Evolutionary conservation across 106 monocot genomes (phyloP).

Genomic region (Dactylorhiza incarnata): DNA sequence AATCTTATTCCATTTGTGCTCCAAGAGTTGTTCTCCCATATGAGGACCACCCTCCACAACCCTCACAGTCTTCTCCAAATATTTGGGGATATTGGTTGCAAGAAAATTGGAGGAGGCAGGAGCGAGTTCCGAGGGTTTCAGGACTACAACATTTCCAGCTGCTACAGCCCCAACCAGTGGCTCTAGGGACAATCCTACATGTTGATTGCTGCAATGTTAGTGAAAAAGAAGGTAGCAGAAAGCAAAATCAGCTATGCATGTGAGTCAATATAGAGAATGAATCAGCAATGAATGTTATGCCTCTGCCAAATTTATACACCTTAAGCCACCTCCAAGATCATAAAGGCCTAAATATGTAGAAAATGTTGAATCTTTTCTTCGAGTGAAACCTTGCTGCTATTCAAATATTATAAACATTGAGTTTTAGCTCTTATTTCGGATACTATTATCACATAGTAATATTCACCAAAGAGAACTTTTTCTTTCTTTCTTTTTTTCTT

Average conservation of each 20-base stretch:
- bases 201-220: neutral
- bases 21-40: conserved; percentile 49
- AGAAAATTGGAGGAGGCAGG: conserved; percentile 52
- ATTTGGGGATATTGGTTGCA: conserved; percentile 34
- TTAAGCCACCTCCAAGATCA: too few species aligned
- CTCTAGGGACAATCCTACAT: conserved; percentile 67
- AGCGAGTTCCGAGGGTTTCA: conserved; percentile 77
- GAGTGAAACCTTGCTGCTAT: too few species aligned
- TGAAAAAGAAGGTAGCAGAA: neutral
- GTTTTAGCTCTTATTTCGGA: too few species aligned
- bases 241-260: neutral
- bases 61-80: conserved; percentile 68
- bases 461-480: too few species aligned
- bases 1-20: conserved; percentile 66
- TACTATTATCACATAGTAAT: too few species aligned
- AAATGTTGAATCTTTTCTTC: too few species aligned
- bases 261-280: too few species aligned
- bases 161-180: conserved; percentile 80
- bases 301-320: too few species aligned
- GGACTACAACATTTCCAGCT: conserved; percentile 61
- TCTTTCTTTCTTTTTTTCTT: too few species aligned
- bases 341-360: too few species aligned
- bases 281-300: too few species aligned
- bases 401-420: too few species aligned
- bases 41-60: conserved; percentile 52